Conservation (phyloP, 1,284 basidiomycete species). For the Fomitopsis schrenkii region DNA sequence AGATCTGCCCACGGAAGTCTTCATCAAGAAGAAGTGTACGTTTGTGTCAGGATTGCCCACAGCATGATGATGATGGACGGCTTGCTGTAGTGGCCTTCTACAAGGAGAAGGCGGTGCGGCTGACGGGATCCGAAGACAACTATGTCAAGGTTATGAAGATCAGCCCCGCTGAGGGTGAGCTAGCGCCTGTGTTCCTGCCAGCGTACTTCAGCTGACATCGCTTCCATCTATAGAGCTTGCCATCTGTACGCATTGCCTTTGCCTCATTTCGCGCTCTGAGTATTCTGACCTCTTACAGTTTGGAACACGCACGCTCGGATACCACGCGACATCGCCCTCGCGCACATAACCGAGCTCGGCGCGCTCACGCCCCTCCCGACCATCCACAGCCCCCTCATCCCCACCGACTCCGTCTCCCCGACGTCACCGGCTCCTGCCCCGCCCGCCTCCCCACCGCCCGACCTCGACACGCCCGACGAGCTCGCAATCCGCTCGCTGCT, state of each 20-base stretch:
- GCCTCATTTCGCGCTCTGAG: slow-evolving; percentile 7
- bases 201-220: background rate
- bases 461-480: slow-evolving; percentile 68
- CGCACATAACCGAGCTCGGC: slow-evolving; percentile 49
- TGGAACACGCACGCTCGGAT: slow-evolving; percentile 71
- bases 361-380: slow-evolving; percentile 42
- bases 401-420: slow-evolving; percentile 9
- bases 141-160: slow-evolving; percentile 57
- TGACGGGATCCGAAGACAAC: slow-evolving; percentile 44
- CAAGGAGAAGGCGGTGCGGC: slow-evolving; percentile 56
- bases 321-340: slow-evolving; percentile 43
- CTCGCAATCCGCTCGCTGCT: slow-evolving; percentile 64
- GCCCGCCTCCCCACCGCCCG: slow-evolving; percentile 14
- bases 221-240: slow-evolving; percentile 44
- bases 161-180: slow-evolving; percentile 62
- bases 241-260: slow-evolving; percentile 41
- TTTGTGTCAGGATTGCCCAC: background rate
- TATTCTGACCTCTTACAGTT: slow-evolving; percentile 35
- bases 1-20: slow-evolving; percentile 68
- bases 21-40: slow-evolving; percentile 67
- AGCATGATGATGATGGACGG: background rate
- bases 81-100: slow-evolving; percentile 59
- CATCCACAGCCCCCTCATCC: slow-evolving; percentile 32
- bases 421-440: background rate
- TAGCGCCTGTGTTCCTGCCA: background rate